A percentile compares a stretch with the other conserved stretches of the same genome.
These are phyloP conservation scores for Ogataea polymorpha DNA, from an alignment of 805 yeast genomes.

Conservation along the genomic window DNA sequence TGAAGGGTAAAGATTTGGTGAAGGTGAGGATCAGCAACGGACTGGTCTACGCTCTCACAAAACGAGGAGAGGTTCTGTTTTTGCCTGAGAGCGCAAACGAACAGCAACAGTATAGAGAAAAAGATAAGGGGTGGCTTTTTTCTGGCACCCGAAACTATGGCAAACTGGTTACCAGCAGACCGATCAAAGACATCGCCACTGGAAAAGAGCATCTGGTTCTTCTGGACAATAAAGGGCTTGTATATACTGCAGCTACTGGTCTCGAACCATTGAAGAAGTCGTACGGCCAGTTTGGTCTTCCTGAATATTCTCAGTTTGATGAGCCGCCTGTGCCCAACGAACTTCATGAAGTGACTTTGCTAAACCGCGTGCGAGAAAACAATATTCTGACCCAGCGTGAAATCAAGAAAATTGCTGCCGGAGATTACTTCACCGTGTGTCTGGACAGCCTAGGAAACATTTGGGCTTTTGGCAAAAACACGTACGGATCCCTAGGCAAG, in stretches of 20 bases:
- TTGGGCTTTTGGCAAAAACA: slow-evolving; percentile 86
- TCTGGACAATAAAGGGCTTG: slow-evolving; percentile 55
- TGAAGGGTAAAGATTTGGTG: slow-evolving; percentile 46
- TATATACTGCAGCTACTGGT: slow-evolving; percentile 64
- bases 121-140: slow-evolving; percentile 15
- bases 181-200: slow-evolving; percentile 40
- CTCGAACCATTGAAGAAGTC: slow-evolving; percentile 39
- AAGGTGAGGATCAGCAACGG: slow-evolving; percentile 51
- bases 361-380: slow-evolving; percentile 44
- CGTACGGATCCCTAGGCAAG: slow-evolving; percentile 80
- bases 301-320: slow-evolving; percentile 64
- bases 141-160: slow-evolving; percentile 13
- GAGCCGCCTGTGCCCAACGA: slow-evolving; percentile 46
- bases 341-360: slow-evolving; percentile 52
- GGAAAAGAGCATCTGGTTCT: slow-evolving; percentile 74
- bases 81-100: slow-evolving; percentile 30
- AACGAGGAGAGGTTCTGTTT: slow-evolving; percentile 44
- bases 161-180: slow-evolving; percentile 15
- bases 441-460: slow-evolving; percentile 63
- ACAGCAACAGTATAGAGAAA: slow-evolving; percentile 17
- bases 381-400: slow-evolving; percentile 36
- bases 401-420: slow-evolving; percentile 65
- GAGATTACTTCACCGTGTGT: slow-evolving; percentile 69
- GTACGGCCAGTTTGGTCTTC: slow-evolving; percentile 83
- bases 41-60: slow-evolving; percentile 46